Percentiles rank a stretch among this genome's conserved stretches.
These are phyloP conservation scores for Phaeosphaeria sp. DNA, from an alignment of 2,329 filamentous ascomycete species.

Conservation along the genomic window DNA sequence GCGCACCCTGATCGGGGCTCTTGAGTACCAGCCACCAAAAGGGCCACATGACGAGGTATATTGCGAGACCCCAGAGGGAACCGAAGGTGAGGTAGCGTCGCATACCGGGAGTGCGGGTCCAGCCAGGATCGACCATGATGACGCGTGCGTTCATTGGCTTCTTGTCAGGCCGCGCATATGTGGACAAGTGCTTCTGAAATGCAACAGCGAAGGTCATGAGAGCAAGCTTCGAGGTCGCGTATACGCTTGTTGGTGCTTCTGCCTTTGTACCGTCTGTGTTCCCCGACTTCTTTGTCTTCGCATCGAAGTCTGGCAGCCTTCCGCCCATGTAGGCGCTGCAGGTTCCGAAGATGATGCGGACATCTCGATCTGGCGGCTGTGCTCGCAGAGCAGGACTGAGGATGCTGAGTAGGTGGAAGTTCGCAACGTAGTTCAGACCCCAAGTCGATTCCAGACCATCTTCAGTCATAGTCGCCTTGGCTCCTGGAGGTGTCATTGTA, in stretches of 20 bases:
- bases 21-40: conserved; percentile 90
- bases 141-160: conserved; percentile 83
- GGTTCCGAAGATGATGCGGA: conserved; percentile 83
- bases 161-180: conserved; percentile 83
- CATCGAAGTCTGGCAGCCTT: conserved; percentile 65
- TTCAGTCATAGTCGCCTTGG: conserved; percentile 65
- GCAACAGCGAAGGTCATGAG: conserved; percentile 88
- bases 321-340: conserved; percentile 89
- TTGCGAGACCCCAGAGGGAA: conserved; percentile 76
- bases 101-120: conserved; percentile 84
- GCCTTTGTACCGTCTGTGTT: conserved; percentile 31
- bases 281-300: conserved; percentile 64
- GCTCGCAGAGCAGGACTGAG: conserved; percentile 87
- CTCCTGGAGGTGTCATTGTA: conserved; percentile 73
- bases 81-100: conserved; percentile 86
- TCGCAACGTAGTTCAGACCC: conserved; percentile 94
- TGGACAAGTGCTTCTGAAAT: conserved; percentile 89
- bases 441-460: conserved; percentile 89
- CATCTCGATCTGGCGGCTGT: conserved; percentile 92
- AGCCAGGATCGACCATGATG: conserved; percentile 85
- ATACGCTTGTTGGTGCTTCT: conserved; percentile 52
- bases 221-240: conserved; percentile 67
- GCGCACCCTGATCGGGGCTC: conserved; percentile 80
- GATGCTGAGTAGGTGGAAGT: conserved; percentile 93
- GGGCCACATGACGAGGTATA: conserved; percentile 81